Evolutionary conservation across 495 filamentous ascomycete species (phyloP).

Genomic region (Ascodesmis nigricans): DNA sequence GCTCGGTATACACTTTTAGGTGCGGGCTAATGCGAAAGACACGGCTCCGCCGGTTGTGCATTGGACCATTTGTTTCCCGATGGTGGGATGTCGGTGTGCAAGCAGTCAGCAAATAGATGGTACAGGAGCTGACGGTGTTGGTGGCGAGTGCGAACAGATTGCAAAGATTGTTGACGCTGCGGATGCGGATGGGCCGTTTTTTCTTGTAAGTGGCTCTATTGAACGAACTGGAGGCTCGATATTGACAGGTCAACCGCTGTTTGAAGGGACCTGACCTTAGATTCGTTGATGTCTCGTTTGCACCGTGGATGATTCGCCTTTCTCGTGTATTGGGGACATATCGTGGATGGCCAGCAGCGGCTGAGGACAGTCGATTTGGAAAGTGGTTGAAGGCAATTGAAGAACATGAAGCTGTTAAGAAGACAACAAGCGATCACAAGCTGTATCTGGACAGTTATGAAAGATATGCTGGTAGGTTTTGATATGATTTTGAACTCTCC

Average conservation of each 20-base stretch:
- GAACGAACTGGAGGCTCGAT: conserved; percentile 2
- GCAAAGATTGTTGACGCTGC: conserved; percentile 50
- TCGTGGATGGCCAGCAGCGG: conserved; percentile 53
- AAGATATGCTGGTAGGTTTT: conserved; percentile 34
- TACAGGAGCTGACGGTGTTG: too few species aligned
- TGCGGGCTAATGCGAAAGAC: too few species aligned
- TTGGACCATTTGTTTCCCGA: too few species aligned
- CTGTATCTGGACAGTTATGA: conserved; percentile 55
- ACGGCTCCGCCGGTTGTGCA: too few species aligned
- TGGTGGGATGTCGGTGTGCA: too few species aligned
- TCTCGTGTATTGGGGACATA: conserved; percentile 56
- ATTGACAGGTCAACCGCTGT: not conserved
- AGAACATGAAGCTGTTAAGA: conserved; percentile 43
- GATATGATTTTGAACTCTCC: conserved; percentile 1
- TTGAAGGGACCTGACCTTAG: conserved; percentile 36
- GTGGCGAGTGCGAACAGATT: conserved; percentile 33
- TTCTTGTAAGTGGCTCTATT: conserved; percentile 31
- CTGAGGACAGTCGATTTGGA: conserved; percentile 46
- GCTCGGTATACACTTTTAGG: too few species aligned
- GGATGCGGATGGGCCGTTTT: conserved; percentile 52
- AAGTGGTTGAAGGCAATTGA: conserved; percentile 71
- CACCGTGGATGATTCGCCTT: conserved; percentile 68
- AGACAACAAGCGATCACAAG: conserved; percentile 53
- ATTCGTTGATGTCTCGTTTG: conserved; percentile 71
- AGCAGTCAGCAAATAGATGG: too few species aligned